Conservation (phyloP, 192 early-diverging fungal genomes). For the Polychytrium aggregatum region DNA sequence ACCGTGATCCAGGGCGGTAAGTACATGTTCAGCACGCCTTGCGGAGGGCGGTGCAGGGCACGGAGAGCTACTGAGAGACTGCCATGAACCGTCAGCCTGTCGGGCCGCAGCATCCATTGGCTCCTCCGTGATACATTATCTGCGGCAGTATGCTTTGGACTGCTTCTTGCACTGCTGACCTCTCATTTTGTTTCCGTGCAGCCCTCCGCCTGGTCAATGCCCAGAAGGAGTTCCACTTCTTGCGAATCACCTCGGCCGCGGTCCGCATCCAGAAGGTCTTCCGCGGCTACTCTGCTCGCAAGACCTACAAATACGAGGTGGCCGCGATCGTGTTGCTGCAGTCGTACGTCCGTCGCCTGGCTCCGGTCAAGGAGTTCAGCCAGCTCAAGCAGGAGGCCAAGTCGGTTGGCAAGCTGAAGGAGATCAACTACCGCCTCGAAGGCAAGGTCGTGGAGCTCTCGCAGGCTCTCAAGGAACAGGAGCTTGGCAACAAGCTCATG, state of each 20-base stretch:
- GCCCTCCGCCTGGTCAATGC: too few relatives aligned
- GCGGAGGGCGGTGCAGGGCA: too few relatives aligned
- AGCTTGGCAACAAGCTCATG: conserved; percentile 59
- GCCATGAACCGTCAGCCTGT: too few relatives aligned
- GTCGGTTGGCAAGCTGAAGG: conserved; percentile 86
- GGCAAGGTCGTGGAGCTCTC: conserved; percentile 94
- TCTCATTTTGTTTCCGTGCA: too few relatives aligned
- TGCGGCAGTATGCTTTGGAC: too few relatives aligned
- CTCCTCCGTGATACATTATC: too few relatives aligned
- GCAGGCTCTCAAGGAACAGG: conserved; percentile 58
- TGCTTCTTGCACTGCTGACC: too few relatives aligned
- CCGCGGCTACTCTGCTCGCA: conserved; percentile 54
- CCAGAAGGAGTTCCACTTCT: too few relatives aligned
- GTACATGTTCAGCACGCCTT: too few relatives aligned
- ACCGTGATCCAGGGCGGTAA: conserved; percentile 29
- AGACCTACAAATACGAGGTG: conserved; percentile 38
- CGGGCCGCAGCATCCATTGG: too few relatives aligned
- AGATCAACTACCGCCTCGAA: conserved; percentile 87
- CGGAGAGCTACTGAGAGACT: too few relatives aligned
- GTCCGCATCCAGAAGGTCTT: conserved; percentile 62
- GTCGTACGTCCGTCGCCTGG: conserved; percentile 63
- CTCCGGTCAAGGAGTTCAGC: conserved; percentile 59
- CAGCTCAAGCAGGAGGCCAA: conserved; percentile 70
- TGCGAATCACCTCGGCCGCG: conserved; percentile 61
- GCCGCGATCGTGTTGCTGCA: conserved; percentile 65